These are phyloP conservation scores for Pseudotsuga menziesii DNA, from an alignment of 75 land plant species.

Conservation along the genomic window DNA sequence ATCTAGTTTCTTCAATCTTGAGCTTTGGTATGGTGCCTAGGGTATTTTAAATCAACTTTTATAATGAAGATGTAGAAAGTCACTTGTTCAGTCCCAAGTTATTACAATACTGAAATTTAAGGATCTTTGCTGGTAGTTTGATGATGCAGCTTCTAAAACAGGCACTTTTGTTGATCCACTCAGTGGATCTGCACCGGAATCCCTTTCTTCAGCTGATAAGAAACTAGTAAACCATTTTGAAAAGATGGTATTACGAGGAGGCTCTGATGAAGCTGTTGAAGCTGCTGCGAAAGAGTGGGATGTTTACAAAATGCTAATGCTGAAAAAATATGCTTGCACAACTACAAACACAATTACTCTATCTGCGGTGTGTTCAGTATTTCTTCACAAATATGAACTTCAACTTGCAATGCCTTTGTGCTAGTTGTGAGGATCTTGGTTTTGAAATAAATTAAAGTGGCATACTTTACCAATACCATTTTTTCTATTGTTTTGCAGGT, in stretches of 20 bases:
- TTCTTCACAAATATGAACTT: neutral
- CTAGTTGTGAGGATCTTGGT: neutral
- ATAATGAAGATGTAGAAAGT: no score
- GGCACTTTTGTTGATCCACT: constrained; percentile 7
- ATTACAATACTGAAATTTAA: neutral
- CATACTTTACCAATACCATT: neutral
- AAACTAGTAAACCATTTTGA: neutral
- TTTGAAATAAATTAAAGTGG: neutral
- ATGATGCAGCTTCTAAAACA: constrained; percentile 8
- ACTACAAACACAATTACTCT: constrained; percentile 1
- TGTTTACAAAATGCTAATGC: neutral
- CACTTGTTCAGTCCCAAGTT: no score
- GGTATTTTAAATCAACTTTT: no score
- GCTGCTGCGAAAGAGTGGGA: constrained; percentile 4
- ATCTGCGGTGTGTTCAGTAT: constrained; percentile 2
- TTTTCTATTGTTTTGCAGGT: constrained; percentile 7
- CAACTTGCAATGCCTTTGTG: neutral
- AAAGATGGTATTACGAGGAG: constrained; percentile 2
- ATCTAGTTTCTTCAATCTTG: no score
- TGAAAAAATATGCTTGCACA: constrained; percentile 6
- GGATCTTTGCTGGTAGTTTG: constrained; percentile 3
- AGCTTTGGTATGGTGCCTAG: no score
- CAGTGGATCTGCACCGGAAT: constrained; percentile 1
- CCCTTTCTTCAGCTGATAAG: neutral
- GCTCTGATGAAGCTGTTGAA: constrained; percentile 11